Percentiles rank a stretch among this genome's conserved stretches.
Evolutionary conservation across 225 moss, liverwort and hornwort species (phyloP).

Genomic region (Polytrichum commune): DNA sequence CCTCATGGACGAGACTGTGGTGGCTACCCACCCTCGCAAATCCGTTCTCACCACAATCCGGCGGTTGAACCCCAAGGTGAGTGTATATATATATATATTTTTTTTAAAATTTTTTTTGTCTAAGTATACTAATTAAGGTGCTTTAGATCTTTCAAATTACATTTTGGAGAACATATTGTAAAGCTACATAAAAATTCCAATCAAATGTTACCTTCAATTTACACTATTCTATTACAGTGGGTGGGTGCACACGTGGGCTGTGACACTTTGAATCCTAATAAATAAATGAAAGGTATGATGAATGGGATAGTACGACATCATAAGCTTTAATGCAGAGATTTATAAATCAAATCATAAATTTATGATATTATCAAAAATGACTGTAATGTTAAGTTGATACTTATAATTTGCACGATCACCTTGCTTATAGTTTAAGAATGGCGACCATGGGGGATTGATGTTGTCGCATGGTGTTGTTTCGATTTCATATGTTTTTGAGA

Average conservation of each 20-base stretch:
- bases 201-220: not conserved
- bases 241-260: not conserved
- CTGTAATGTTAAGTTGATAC: not conserved
- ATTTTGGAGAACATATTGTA: not conserved
- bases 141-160: not conserved
- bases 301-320: no score
- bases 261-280: not conserved
- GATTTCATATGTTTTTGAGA: not conserved
- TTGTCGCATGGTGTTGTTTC: not conserved
- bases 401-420: no score
- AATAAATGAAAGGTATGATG: not conserved
- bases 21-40: constrained; percentile 77
- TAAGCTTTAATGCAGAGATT: no score
- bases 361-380: not conserved
- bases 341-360: not conserved
- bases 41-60: constrained; percentile 57
- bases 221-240: not conserved
- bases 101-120: not conserved
- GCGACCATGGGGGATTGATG: no score
- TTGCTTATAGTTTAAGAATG: not conserved
- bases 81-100: not conserved
- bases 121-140: not conserved
- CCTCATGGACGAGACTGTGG: constrained; percentile 78
- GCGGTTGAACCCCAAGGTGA: constrained; percentile 67
- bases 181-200: no score